These are phyloP conservation scores for Hypericum androsaemum DNA, from an alignment of 345 rosid species.

Conservation along the genomic window DNA sequence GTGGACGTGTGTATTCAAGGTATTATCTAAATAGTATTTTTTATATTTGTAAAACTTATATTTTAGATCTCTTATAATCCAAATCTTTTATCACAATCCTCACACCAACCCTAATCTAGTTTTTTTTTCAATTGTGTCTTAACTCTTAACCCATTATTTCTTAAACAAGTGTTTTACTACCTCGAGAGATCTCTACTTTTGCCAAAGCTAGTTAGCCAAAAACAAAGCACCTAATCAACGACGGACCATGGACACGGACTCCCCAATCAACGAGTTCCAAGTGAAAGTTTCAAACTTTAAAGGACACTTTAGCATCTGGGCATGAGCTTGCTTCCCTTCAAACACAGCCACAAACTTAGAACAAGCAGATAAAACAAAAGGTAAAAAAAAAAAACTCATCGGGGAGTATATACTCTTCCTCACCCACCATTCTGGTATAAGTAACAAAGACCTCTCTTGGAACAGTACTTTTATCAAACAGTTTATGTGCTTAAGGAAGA, in stretches of 20 bases:
- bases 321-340: constrained; percentile 25
- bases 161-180: too few species aligned
- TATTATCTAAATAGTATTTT: too few species aligned
- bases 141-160: too few species aligned
- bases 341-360: constrained; percentile 14
- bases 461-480: constrained; percentile 3
- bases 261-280: constrained; percentile 19
- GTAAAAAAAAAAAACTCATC: constrained; percentile 17
- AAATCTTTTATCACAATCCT: too few species aligned
- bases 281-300: constrained; percentile 13
- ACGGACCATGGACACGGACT: constrained; percentile 3
- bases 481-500: constrained; percentile 14
- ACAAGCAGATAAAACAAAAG: constrained; percentile 24
- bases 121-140: too few species aligned
- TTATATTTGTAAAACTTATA: too few species aligned
- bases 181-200: too few species aligned
- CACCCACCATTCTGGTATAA: constrained; percentile 13
- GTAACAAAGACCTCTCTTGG: constrained; percentile 9
- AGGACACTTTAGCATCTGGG: constrained; percentile 18
- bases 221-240: constrained; percentile 12
- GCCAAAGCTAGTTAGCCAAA: too few species aligned
- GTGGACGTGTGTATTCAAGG: too few species aligned
- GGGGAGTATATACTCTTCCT: background rate
- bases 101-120: too few species aligned
- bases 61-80: too few species aligned